A percentile compares a stretch with the other conserved stretches of the same genome.
These are phyloP conservation scores for Aureobasidium vineae DNA, from an alignment of 2,329 filamentous ascomycete species.

Conservation along the genomic window DNA sequence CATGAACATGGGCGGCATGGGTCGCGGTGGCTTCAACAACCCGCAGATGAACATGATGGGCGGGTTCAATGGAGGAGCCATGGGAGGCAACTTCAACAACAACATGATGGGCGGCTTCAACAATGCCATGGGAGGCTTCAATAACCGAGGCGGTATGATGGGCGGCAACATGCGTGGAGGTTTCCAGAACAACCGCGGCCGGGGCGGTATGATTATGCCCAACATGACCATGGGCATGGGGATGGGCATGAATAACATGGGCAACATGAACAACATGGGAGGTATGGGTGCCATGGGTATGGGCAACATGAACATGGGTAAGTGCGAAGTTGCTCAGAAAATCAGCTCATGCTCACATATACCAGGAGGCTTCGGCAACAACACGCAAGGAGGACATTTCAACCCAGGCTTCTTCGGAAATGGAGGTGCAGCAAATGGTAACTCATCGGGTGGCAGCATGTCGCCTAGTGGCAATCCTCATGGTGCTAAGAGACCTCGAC, in stretches of 20 bases:
- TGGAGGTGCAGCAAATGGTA: conserved; percentile 35
- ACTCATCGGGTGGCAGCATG: conserved; percentile 13
- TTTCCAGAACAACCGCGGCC: conserved; percentile 24
- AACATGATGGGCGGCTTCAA: conserved; percentile 44
- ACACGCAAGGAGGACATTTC: conserved; percentile 65
- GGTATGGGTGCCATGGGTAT: conserved; percentile 45
- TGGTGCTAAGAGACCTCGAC: conserved; percentile 29
- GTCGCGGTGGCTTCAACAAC: conserved; percentile 29
- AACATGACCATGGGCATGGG: conserved; percentile 33
- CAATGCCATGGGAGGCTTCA: conserved; percentile 53
- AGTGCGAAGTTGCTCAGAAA: conserved; percentile 30
- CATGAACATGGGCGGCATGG: conserved; percentile 29
- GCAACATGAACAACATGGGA: conserved; percentile 40
- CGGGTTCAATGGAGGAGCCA: conserved; percentile 33
- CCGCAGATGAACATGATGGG: conserved; percentile 29
- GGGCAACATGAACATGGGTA: conserved; percentile 47
- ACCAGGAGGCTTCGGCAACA: conserved; percentile 61
- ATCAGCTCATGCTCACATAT: background rate
- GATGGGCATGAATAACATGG: conserved; percentile 31
- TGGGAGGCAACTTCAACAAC: conserved; percentile 43
- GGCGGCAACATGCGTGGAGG: conserved; percentile 48
- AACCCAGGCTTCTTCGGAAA: conserved; percentile 66
- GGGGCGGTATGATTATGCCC: conserved; percentile 28
- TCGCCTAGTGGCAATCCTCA: conserved; percentile 27
- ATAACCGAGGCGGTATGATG: conserved; percentile 56